Conservation (phyloP, 768 basidiomycete genomes). For the Podaxis pistillaris region DNA sequence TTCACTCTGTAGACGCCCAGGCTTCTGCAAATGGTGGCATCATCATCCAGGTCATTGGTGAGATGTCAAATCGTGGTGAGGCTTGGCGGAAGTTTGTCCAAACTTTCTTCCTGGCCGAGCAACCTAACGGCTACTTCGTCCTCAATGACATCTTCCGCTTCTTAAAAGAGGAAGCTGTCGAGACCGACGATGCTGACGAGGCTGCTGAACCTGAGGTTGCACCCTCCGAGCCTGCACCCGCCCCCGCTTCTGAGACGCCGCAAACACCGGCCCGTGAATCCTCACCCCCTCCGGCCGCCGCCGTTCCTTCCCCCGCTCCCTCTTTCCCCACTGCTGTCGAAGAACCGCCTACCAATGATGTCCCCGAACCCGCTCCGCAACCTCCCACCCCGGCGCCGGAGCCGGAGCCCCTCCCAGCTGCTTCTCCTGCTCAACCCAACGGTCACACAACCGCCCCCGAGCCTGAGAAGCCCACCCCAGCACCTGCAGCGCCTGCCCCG, state of each 20-base stretch:
- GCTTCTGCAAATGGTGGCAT: conserved; percentile 93
- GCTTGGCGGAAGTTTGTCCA: conserved; percentile 99
- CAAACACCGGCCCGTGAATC: conserved; percentile 27
- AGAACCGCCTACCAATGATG: conserved; percentile 41
- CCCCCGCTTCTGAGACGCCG: conserved; percentile 25
- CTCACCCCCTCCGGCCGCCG: conserved; percentile 32
- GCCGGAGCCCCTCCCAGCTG: conserved; percentile 22
- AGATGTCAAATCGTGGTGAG: conserved; percentile 92
- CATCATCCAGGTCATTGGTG: conserved; percentile 98
- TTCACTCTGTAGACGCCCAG: conserved; percentile 97
- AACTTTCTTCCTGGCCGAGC: conserved; percentile 99
- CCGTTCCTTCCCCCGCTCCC: conserved; percentile 28
- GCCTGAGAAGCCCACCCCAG: conserved; percentile 31
- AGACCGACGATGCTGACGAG: conserved; percentile 66
- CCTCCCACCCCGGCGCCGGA: conserved; percentile 34
- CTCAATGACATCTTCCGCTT: conserved; percentile 99
- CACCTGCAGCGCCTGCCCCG: conserved; percentile 23
- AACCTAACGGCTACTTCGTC: conserved; percentile 98
- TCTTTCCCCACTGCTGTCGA: conserved; percentile 26
- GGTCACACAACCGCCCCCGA: conserved; percentile 36
- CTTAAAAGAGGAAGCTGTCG: conserved; percentile 92
- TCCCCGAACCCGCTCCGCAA: conserved; percentile 34
- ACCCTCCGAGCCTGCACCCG: conserved; percentile 32
- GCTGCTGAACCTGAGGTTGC: conserved; percentile 35
- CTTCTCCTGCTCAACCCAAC: conserved; percentile 30